These are phyloP conservation scores for Staphylotrichum tortipilum DNA, from an alignment of 495 filamentous ascomycete genomes.

Conservation along the genomic window DNA sequence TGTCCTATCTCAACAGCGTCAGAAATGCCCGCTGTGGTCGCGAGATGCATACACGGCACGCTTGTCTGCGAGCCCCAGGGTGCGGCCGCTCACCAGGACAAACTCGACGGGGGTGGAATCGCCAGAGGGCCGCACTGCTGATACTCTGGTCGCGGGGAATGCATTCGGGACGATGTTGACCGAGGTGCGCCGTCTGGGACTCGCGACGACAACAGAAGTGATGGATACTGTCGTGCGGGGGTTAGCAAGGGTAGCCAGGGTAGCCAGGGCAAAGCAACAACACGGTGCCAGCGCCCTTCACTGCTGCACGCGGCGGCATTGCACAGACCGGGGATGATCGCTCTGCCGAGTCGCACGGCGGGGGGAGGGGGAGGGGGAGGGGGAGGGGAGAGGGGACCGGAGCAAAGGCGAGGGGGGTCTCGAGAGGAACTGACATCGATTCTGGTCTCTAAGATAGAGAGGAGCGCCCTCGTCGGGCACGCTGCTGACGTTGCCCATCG, in stretches of 20 bases:
- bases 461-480: slow-evolving; percentile 76
- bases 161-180: slow-evolving; percentile 77
- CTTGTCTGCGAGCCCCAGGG: background rate
- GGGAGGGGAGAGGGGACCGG: no score
- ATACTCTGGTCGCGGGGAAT: slow-evolving; percentile 75
- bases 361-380: no score
- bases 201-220: slow-evolving; percentile 69
- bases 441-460: slow-evolving; percentile 85
- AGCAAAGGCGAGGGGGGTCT: no score
- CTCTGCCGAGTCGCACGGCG: background rate
- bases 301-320: background rate
- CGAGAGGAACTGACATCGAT: slow-evolving; percentile 68
- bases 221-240: slow-evolving; percentile 75
- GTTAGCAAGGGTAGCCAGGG: background rate
- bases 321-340: background rate
- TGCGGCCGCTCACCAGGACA: slow-evolving; percentile 60
- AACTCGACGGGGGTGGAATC: slow-evolving; percentile 79
- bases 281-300: no score
- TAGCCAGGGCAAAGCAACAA: no score
- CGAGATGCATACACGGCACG: background rate
- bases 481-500: slow-evolving; percentile 91
- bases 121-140: slow-evolving; percentile 61
- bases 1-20: slow-evolving; percentile 52
- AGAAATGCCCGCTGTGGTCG: background rate
- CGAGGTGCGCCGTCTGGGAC: slow-evolving; percentile 62